Percentiles rank a stretch among this genome's conserved stretches.
Evolutionary conservation across 148 eudicot genomes (phyloP).

Genomic region (Vaccinium darrowii): DNA sequence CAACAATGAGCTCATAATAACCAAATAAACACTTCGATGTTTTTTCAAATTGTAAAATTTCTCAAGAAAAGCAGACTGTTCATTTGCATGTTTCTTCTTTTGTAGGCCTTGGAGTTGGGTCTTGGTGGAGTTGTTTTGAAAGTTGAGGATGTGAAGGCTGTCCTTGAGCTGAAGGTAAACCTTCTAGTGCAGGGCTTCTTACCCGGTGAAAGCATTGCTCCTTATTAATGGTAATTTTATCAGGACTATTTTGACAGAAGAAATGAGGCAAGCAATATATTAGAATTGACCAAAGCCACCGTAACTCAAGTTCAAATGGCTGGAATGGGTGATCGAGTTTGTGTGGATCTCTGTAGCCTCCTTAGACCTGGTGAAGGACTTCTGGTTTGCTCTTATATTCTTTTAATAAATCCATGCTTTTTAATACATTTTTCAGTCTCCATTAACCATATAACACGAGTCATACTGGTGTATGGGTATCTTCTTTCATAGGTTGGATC

Average conservation of each 20-base stretch:
- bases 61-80: background rate
- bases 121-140: slow-evolving; percentile 83
- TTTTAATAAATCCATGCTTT: background rate
- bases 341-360: slow-evolving; percentile 94
- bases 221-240: slow-evolving; percentile 33
- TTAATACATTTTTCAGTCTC: background rate
- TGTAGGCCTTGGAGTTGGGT: slow-evolving; percentile 86
- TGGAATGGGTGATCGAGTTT: slow-evolving; percentile 97
- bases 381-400: slow-evolving; percentile 46
- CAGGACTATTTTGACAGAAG: slow-evolving; percentile 88
- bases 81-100: slow-evolving; percentile 22
- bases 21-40: background rate
- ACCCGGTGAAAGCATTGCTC: slow-evolving; percentile 12
- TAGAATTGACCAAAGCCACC: slow-evolving; percentile 59
- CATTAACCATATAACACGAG: background rate
- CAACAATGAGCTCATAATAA: background rate
- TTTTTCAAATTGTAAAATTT: background rate
- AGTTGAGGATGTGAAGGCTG: slow-evolving; percentile 63
- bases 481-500: slow-evolving; percentile 65
- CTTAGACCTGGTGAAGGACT: slow-evolving; percentile 97
- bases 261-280: slow-evolving; percentile 46
- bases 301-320: slow-evolving; percentile 59
- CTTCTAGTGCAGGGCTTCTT: slow-evolving; percentile 12
- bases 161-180: slow-evolving; percentile 74
- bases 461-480: background rate